Conservation (phyloP, 768 basidiomycete genomes). For the Hygrophorus russula region DNA sequence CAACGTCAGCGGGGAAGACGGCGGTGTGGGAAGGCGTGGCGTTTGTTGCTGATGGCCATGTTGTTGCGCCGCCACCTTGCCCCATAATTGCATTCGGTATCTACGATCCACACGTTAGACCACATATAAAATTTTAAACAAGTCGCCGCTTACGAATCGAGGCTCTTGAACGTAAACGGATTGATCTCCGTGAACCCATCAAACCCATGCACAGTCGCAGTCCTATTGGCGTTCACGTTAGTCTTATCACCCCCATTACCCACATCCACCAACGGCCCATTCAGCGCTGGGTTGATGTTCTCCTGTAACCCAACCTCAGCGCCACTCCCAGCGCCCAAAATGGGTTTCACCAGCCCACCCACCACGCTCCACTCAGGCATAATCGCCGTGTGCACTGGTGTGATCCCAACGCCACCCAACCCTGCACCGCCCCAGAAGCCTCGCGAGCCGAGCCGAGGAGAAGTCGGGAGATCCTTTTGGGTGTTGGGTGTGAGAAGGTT, state of each 20-base stretch:
- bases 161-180: slow-evolving; percentile 77
- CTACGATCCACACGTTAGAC: slow-evolving; percentile 17
- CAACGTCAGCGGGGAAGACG: slow-evolving; percentile 9
- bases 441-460: slow-evolving; percentile 35
- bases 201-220: slow-evolving; percentile 33
- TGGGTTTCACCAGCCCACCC: slow-evolving; percentile 6
- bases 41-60: slow-evolving; percentile 26
- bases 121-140: slow-evolving; percentile 12
- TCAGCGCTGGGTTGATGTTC: slow-evolving; percentile 72
- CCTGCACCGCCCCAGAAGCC: slow-evolving; percentile 74
- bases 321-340: slow-evolving; percentile 2
- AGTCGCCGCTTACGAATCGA: slow-evolving; percentile 77
- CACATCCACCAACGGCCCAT: slow-evolving; percentile 18
- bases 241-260: slow-evolving; percentile 9
- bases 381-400: slow-evolving; percentile 76
- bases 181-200: slow-evolving; percentile 73
- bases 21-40: slow-evolving; percentile 12
- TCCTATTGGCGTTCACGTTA: slow-evolving; percentile 6
- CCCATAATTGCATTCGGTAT: slow-evolving; percentile 89
- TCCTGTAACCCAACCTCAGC: slow-evolving; percentile 35
- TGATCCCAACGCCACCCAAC: slow-evolving; percentile 47
- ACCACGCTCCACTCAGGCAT: slow-evolving; percentile 43
- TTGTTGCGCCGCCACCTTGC: slow-evolving; percentile 76
- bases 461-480: slow-evolving; percentile 64
- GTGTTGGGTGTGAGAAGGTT: slow-evolving; percentile 51